Conservation (phyloP, 1,284 basidiomycete species). For the Ganoderma sp. region DNA sequence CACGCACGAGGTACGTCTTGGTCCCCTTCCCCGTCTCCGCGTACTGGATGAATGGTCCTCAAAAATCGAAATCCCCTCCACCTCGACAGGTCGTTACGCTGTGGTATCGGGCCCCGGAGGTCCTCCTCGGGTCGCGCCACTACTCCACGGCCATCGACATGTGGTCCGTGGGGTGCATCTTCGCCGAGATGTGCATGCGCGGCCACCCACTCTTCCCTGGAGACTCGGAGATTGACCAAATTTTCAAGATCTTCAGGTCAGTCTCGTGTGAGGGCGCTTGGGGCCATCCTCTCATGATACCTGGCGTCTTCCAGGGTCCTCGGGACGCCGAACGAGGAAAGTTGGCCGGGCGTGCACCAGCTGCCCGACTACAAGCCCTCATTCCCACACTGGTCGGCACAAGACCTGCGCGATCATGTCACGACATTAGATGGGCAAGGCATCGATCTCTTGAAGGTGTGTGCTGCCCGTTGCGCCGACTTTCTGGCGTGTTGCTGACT, state of each 20-base stretch:
- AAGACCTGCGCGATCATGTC: constrained; percentile 73
- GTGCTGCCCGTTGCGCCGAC: constrained; percentile 29
- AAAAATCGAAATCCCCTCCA: neutral
- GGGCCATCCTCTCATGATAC: neutral
- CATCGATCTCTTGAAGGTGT: constrained; percentile 78
- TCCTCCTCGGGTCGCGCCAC: constrained; percentile 93
- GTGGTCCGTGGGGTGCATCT: constrained; percentile 97
- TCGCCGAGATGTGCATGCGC: constrained; percentile 91
- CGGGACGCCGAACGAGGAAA: constrained; percentile 93
- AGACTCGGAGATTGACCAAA: constrained; percentile 99
- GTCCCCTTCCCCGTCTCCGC: neutral
- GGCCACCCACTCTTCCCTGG: constrained; percentile 95
- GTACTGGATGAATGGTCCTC: neutral
- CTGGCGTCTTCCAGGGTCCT: constrained; percentile 65
- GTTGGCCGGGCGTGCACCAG: constrained; percentile 90
- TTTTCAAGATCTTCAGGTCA: constrained; percentile 98
- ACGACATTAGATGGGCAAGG: constrained; percentile 74
- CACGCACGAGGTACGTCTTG: constrained; percentile 85
- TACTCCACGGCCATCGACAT: constrained; percentile 98
- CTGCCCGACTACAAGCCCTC: constrained; percentile 96
- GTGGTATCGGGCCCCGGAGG: constrained; percentile 98
- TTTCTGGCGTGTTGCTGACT: neutral
- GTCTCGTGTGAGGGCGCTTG: constrained; percentile 29
- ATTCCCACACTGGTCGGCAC: constrained; percentile 92
- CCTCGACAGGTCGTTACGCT: constrained; percentile 89